Evolutionary conservation across 2,329 filamentous ascomycete genomes (phyloP), one percentile per base, ranked within the genome.

Genomic region (Neopestalotiopsis rosae): DNA sequence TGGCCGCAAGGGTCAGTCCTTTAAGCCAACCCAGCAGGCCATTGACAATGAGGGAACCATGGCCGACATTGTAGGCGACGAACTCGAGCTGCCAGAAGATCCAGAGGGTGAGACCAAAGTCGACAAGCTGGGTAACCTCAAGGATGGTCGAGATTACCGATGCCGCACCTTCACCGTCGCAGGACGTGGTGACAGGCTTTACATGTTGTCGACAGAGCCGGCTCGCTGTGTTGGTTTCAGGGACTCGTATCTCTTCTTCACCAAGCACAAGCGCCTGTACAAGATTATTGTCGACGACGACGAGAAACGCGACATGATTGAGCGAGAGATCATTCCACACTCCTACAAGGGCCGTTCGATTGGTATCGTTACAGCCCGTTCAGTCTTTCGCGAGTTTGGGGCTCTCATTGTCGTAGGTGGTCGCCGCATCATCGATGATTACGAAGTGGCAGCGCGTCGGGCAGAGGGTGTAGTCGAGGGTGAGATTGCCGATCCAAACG

Each of bases 331-430:
- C 77, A 97, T 99, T 72, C 96, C 96, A 1, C 96, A 98, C 84
- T 97, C 94, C 34, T 99, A 99, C 89, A 99, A 98, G 81, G 96
- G 96, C 70, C 93, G 96, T 66, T 94, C 95, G 5, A 99, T 99
- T 79, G 96, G 96, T 79, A 94, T 99, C 34, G 95, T 98, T 61
- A 98, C 96, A 17, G 96, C 96, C 63, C 91, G 96, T 61, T 98
- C 96, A 1, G 96, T 99, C 17, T 99, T 98, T 80, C 90, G 96
- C 69, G 96, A 99, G 80, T 99, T 99, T 74, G 96, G 96, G 69
- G 93, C 96, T 6, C 90, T 94, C 71, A 99, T 99, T 76, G 89
- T 99, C 68, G 94, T 99, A 28, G 96, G 94, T 24, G 96, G 96
- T 66, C 92, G 91, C 76, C 91, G 91, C 77, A 87, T 99, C 74